A percentile compares a stretch with the other conserved stretches of the same genome.
Evolutionary conservation across 768 basidiomycete genomes (phyloP).

Genomic region (Aureoboletus auriporus): DNA sequence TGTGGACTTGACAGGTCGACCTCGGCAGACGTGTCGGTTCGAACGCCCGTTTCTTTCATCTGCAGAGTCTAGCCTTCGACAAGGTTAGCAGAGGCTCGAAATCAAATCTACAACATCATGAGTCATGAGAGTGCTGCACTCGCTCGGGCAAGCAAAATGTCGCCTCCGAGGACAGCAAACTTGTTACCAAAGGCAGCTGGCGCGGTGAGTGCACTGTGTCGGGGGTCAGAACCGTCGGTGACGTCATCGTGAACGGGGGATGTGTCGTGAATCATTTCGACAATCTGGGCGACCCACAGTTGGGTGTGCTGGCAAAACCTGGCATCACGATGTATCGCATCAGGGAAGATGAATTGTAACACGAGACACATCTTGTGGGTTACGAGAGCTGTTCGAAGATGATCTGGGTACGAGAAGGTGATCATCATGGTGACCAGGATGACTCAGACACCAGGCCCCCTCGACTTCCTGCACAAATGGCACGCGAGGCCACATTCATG

Average conservation of each 20-base stretch:
- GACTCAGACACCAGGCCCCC: too few relatives aligned
- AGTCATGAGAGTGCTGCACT: slow-evolving; percentile 83
- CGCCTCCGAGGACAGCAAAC: slow-evolving; percentile 88
- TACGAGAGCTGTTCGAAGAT: slow-evolving; percentile 79
- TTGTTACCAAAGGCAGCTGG: slow-evolving; percentile 87
- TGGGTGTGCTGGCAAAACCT: too few relatives aligned
- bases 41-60: slow-evolving; percentile 33
- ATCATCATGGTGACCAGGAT: too few relatives aligned
- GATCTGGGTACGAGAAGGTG: slow-evolving; percentile 66
- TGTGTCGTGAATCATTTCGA: slow-evolving; percentile 98
- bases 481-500: too few relatives aligned
- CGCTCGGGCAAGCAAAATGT: slow-evolving; percentile 91
- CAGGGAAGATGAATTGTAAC: slow-evolving; percentile 55
- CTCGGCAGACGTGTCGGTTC: slow-evolving; percentile 3
- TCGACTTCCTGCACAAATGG: too few relatives aligned
- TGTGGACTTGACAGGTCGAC: slow-evolving; percentile 38
- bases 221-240: slow-evolving; percentile 66
- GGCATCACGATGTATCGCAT: slow-evolving; percentile 60
- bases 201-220: slow-evolving; percentile 65
- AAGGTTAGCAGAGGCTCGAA: slow-evolving; percentile 87
- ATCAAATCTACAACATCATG: slow-evolving; percentile 90
- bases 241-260: slow-evolving; percentile 92
- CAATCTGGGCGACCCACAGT: slow-evolving; percentile 88
- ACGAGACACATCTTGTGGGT: slow-evolving; percentile 65
- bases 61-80: slow-evolving; percentile 97